Percentiles rank a stretch among this genome's conserved stretches.
Evolutionary conservation across 345 rosid species (phyloP).

Genomic region (Pistacia vera): DNA sequence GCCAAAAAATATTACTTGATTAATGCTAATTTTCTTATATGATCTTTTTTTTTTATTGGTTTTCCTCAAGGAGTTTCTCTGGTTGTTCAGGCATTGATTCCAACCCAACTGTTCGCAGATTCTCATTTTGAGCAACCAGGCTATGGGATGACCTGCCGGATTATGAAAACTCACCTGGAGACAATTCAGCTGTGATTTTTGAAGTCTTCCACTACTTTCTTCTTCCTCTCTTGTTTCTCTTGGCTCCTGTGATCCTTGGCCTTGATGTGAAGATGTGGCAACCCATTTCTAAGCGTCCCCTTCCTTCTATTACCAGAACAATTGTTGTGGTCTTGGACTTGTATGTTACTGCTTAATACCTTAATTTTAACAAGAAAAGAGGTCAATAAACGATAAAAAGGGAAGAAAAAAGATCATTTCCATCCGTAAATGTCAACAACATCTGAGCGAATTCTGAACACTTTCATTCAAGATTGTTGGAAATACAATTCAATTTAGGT

Average conservation of each 20-base stretch:
- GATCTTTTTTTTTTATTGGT: no score
- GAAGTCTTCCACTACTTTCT: constrained; percentile 26
- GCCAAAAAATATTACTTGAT: not conserved
- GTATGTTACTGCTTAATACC: not conserved
- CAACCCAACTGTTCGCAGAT: constrained; percentile 42
- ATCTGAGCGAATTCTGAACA: no score
- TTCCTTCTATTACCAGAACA: constrained; percentile 42
- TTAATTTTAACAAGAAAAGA: no score
- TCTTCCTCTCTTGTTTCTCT: constrained; percentile 7
- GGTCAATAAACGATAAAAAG: no score
- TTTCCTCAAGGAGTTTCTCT: constrained; percentile 52
- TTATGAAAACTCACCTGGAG: constrained; percentile 46
- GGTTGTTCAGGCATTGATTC: constrained; percentile 37
- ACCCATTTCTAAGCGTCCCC: constrained; percentile 53
- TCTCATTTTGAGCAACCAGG: constrained; percentile 29
- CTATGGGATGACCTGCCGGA: constrained; percentile 52
- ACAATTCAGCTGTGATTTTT: constrained; percentile 36
- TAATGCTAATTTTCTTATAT: no score
- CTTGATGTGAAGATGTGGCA: constrained; percentile 34
- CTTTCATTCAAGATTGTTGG: no score
- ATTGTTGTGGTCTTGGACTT: constrained; percentile 37
- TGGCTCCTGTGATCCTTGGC: constrained; percentile 14
- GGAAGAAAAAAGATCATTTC: no score
- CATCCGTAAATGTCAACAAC: no score
- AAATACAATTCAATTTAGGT: no score